A percentile compares a stretch with the other conserved stretches of the same genome.
phyloP scores from a whole-genome alignment of 305 asterid species.

The Nicotiana rustica region DNA sequence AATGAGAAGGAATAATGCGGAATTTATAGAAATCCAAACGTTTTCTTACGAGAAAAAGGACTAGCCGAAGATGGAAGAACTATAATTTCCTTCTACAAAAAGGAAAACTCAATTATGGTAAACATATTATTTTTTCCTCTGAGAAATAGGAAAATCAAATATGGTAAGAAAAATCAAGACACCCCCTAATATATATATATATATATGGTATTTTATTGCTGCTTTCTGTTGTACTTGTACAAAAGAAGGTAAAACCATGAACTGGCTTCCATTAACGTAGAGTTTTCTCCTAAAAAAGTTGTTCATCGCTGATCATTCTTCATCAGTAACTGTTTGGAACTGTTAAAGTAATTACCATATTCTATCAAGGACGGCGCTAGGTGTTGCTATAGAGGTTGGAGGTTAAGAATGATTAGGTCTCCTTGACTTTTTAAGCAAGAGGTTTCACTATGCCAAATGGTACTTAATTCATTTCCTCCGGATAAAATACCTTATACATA shows the following conservation, averaged over 20 bases:
- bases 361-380: conserved; percentile 26
- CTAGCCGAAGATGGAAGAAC: too few relatives aligned
- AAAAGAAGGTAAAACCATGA: conserved; percentile 7
- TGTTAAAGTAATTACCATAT: background rate
- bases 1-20: too few relatives aligned
- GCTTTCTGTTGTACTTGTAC: background rate
- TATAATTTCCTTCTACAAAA: too few relatives aligned
- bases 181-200: background rate
- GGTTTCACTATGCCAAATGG: too few relatives aligned
- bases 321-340: background rate
- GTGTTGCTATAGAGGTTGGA: conserved; percentile 13
- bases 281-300: background rate
- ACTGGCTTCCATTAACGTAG: conserved; percentile 21
- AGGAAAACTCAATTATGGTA: too few relatives aligned
- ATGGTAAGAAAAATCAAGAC: too few relatives aligned
- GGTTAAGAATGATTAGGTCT: conserved; percentile 8
- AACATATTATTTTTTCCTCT: too few relatives aligned
- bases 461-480: too few relatives aligned
- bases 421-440: background rate
- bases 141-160: too few relatives aligned
- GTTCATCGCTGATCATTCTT: background rate
- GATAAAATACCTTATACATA: too few relatives aligned
- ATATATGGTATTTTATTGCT: background rate
- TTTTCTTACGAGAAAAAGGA: too few relatives aligned
- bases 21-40: too few relatives aligned